A percentile compares a stretch with the other conserved stretches of the same genome.
These are phyloP conservation scores for Cyberlindnera mississippiensis DNA, from an alignment of 805 yeast species.

Conservation along the genomic window DNA sequence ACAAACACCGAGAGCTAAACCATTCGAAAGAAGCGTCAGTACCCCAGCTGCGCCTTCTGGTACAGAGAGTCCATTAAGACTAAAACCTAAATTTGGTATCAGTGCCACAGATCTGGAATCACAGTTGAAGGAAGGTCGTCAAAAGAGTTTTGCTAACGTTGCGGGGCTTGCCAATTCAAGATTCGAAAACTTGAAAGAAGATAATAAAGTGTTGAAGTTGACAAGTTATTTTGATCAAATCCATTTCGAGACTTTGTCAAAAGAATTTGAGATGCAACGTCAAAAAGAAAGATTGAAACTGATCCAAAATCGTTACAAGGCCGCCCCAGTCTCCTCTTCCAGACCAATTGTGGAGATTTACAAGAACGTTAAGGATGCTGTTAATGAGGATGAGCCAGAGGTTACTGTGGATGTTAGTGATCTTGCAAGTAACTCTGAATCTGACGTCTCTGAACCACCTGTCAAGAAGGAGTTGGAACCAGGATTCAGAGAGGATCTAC, in stretches of 20 bases:
- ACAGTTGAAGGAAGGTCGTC: constrained; percentile 28
- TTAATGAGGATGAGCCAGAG: constrained; percentile 48
- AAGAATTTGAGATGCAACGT: constrained; percentile 84
- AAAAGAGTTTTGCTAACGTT: constrained; percentile 16
- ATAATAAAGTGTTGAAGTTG: constrained; percentile 54
- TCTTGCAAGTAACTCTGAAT: constrained; percentile 4
- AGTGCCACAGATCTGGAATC: constrained; percentile 26
- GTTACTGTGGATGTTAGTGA: constrained; percentile 21
- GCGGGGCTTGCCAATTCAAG: constrained; percentile 6
- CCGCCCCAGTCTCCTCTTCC: constrained; percentile 66
- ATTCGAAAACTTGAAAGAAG: constrained; percentile 21
- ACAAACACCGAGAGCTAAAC: constrained; percentile 6
- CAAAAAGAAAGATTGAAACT: constrained; percentile 69
- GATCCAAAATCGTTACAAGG: constrained; percentile 55
- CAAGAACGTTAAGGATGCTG: constrained; percentile 85
- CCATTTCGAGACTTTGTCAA: constrained; percentile 75
- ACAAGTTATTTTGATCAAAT: constrained; percentile 68
- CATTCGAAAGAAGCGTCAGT: constrained; percentile 6
- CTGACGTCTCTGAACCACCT: background rate
- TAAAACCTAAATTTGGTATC: constrained; percentile 21
- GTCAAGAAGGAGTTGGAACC: constrained; percentile 15
- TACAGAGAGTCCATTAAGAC: background rate
- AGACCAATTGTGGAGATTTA: constrained; percentile 90
- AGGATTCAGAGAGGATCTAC: constrained; percentile 15
- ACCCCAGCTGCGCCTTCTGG: background rate